phyloP scores from a whole-genome alignment of 257 asterid species.

The Solanum appendiculatum region DNA sequence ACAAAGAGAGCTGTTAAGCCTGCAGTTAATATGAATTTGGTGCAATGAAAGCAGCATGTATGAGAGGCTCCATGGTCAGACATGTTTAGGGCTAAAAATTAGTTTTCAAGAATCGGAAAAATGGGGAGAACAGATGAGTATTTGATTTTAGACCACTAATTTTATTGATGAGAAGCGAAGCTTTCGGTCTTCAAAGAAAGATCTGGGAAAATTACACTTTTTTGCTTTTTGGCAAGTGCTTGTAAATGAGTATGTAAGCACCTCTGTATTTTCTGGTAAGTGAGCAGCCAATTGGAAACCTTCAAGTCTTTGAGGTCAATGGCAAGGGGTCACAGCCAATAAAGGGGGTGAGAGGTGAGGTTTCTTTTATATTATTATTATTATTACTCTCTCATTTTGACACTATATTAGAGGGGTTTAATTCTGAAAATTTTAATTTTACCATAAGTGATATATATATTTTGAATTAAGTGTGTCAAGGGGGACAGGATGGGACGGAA shows the following conservation, averaged over 20 bases:
- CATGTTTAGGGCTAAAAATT: background rate
- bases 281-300: background rate
- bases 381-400: background rate
- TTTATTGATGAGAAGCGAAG: background rate
- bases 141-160: background rate
- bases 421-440: no score
- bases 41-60: slow-evolving; percentile 22
- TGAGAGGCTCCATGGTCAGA: background rate
- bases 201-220: background rate
- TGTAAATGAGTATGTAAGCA: background rate
- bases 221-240: background rate
- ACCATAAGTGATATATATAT: background rate
- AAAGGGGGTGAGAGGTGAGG: background rate
- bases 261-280: background rate
- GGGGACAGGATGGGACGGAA: no score
- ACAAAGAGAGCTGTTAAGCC: slow-evolving; percentile 77
- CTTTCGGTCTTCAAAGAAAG: background rate
- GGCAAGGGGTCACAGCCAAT: background rate
- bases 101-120: background rate
- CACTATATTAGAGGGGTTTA: background rate
- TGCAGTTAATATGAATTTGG: slow-evolving; percentile 60
- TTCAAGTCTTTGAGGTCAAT: background rate
- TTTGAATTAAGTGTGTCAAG: background rate
- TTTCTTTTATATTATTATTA: background rate
- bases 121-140: background rate